Conservation (phyloP, 495 filamentous ascomycete species). For the Penicillium riverlandense region DNA sequence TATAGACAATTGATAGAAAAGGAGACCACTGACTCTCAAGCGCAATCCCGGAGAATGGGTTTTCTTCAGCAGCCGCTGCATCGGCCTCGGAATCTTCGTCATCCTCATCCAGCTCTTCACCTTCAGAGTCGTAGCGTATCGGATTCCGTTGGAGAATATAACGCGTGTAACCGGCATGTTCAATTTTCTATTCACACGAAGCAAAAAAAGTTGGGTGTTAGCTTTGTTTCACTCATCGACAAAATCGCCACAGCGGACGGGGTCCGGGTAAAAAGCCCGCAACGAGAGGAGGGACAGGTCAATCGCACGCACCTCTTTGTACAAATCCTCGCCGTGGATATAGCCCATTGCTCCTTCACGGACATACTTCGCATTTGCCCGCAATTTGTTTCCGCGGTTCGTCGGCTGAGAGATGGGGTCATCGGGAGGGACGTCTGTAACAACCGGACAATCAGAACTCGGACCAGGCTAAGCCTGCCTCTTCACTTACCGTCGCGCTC, state of each 20-base stretch:
- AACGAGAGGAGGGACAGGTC: background rate
- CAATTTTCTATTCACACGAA: slow-evolving; percentile 52
- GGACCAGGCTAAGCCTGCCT: background rate
- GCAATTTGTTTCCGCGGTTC: slow-evolving; percentile 89
- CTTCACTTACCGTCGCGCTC: slow-evolving; percentile 48
- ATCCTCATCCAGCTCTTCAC: slow-evolving; percentile 67
- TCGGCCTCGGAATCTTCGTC: slow-evolving; percentile 74
- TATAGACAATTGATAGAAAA: background rate
- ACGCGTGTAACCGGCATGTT: slow-evolving; percentile 77
- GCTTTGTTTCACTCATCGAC: slow-evolving; percentile 4
- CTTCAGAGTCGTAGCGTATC: slow-evolving; percentile 71
- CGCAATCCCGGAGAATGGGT: slow-evolving; percentile 74
- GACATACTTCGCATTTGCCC: slow-evolving; percentile 72
- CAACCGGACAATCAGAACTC: slow-evolving; percentile 4
- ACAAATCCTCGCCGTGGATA: slow-evolving; percentile 63
- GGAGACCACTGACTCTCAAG: slow-evolving; percentile 62
- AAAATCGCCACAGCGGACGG: slow-evolving; percentile 2
- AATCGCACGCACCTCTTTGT: slow-evolving; percentile 66
- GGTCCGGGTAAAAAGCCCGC: background rate
- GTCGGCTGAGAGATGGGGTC: slow-evolving; percentile 70
- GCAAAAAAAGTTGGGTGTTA: background rate
- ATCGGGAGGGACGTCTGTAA: slow-evolving; percentile 79
- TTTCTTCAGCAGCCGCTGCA: slow-evolving; percentile 63
- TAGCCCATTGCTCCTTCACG: slow-evolving; percentile 67
- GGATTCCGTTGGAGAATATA: slow-evolving; percentile 76